Evolutionary conservation across 2,329 filamentous ascomycete genomes (phyloP), one percentile per base, ranked within the genome.

Genomic region (Dactylonectria estremocensis): DNA sequence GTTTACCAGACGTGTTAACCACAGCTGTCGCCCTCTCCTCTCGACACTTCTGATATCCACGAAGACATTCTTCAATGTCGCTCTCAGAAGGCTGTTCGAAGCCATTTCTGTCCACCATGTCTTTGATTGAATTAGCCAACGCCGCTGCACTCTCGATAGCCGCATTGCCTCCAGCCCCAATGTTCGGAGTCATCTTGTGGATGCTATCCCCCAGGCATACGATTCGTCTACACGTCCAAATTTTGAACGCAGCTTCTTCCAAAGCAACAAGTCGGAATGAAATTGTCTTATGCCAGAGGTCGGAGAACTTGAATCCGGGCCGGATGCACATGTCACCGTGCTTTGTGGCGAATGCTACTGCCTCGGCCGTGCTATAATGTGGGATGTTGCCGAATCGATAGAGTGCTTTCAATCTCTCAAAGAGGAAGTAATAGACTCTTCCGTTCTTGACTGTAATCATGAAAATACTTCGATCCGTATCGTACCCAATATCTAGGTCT

Each of bases 121-220:
- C 46, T 14, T 46, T 40, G 35, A 56, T 16, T 37, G 35, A 37
- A 24, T 57, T 57, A 11, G 55, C 55, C 14, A 57, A 31, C 13
- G 55, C 55, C 14, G 55, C 55, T 3, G 16, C 37, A 14, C 40
- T 57, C 24, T 57, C 55, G 16, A 57, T 57, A 2, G 55, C 55
- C 14, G 40, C 28, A 20, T 57, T 48, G 40, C 55, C 55, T 28
- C 55, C 55, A 14, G 24, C 18, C 1, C 40, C 55, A 16, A 57
- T 24, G 28, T 57, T 40, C 3, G 55, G 55, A 5, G 55, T 57
- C 55, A 48, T 46, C 28, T 57, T 57, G 43, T 57, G 55, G 13
- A 33, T 18, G 14, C 40, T 46, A 20, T 57, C 55, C 11, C 55
- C 55, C 3, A 48, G 20, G 40, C 55, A 57, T n/a, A 40, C 55